Percentiles rank a stretch among this genome's conserved stretches.
phyloP scores from a whole-genome alignment of 148 eudicot genomes.

The Nyssa sinensis region DNA sequence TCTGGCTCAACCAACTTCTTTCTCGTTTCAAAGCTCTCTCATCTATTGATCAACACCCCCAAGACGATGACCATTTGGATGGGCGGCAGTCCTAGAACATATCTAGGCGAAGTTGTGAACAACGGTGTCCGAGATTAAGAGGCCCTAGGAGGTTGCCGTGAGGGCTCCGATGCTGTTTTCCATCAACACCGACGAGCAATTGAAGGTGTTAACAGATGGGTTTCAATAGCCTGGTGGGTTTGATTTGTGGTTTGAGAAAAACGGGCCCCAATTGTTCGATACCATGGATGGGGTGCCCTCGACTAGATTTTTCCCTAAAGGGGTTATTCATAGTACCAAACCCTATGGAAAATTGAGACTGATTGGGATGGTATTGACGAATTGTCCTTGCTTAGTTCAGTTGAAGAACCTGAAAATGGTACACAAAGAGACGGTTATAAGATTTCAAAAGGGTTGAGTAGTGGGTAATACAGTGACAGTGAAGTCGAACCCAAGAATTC shows the following conservation, averaged over 20 bases:
- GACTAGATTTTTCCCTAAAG: slow-evolving; percentile 80
- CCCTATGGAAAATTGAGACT: slow-evolving; percentile 50
- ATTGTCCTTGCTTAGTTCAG: slow-evolving; percentile 7
- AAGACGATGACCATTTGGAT: no score
- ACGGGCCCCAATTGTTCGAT: no score
- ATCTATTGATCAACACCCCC: no score
- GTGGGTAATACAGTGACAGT: slow-evolving; percentile 4
- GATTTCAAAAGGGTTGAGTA: slow-evolving; percentile 5
- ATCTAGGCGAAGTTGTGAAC: no score
- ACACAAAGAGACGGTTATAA: no score
- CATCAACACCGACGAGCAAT: slow-evolving; percentile 69
- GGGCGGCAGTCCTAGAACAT: no score
- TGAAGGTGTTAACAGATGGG: slow-evolving; percentile 80
- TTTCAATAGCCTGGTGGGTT: no score
- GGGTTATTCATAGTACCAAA: slow-evolving; percentile 75
- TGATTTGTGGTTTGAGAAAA: no score
- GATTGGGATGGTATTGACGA: not conserved
- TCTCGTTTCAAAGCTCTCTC: no score
- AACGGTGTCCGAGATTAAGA: slow-evolving; percentile 72
- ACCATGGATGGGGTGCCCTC: slow-evolving; percentile 68
- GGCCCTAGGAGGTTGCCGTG: slow-evolving; percentile 77
- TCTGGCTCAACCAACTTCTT: no score
- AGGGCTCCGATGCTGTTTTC: slow-evolving; percentile 62
- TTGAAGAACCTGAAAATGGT: not conserved
- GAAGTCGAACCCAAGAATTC: slow-evolving; percentile 3